These are phyloP conservation scores for Beauveria sp. DNA, from an alignment of 2,329 filamentous ascomycete species.

Conservation along the genomic window DNA sequence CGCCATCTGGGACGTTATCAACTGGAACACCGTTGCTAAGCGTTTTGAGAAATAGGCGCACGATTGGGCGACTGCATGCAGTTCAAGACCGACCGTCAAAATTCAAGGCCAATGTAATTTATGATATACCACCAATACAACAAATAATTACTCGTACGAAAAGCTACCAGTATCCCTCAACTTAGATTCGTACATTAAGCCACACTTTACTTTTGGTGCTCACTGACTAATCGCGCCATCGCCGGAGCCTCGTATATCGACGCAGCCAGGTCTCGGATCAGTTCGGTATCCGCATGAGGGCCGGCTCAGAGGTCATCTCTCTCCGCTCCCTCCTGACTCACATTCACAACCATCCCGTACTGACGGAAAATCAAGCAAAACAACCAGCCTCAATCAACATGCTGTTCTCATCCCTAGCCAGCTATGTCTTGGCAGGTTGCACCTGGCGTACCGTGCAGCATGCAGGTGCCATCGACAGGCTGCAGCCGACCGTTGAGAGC, in stretches of 20 bases:
- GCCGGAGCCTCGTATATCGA: not conserved
- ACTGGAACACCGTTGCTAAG: conserved; percentile 86
- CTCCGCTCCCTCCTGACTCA: not conserved
- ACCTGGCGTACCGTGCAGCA: not conserved
- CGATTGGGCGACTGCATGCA: not conserved
- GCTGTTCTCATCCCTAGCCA: not conserved
- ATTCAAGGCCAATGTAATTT: conserved; percentile 1
- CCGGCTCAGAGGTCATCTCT: not conserved
- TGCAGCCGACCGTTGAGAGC: conserved; percentile 13
- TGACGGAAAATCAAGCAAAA: not conserved
- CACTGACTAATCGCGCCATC: not conserved
- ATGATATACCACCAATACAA: conserved; percentile 7
- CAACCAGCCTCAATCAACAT: not conserved
- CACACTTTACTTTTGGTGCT: too few relatives aligned
- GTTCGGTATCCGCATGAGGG: not conserved
- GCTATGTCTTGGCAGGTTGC: not conserved
- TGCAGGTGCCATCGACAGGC: not conserved
- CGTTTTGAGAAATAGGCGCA: conserved; percentile 50
- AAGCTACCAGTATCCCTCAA: too few relatives aligned
- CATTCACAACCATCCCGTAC: not conserved
- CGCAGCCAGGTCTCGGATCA: not conserved
- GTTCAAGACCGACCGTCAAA: not conserved
- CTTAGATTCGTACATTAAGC: too few relatives aligned
- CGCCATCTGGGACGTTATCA: conserved; percentile 89
- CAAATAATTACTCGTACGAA: not conserved